These are phyloP conservation scores for Akanthomyces lecanii DNA, from an alignment of 2,329 filamentous ascomycete genomes.

Conservation along the genomic window DNA sequence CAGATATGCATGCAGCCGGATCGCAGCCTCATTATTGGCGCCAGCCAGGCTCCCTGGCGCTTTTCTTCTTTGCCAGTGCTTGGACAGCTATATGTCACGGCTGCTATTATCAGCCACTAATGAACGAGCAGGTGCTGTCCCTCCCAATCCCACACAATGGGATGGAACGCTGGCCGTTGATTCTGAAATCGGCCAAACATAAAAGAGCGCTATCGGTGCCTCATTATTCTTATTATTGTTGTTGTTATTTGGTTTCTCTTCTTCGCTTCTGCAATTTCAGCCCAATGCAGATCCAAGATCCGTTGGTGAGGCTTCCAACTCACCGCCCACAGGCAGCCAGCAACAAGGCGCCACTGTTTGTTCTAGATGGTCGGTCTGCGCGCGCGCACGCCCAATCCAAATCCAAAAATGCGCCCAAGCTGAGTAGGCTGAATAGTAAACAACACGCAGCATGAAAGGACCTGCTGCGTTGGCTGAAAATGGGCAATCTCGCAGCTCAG, in stretches of 20 bases:
- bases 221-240: too few species aligned
- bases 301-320: not conserved
- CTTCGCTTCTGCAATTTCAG: not conserved
- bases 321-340: not conserved
- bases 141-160: not conserved
- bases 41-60: too few species aligned
- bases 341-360: not conserved
- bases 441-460: not conserved
- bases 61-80: not conserved
- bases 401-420: not conserved
- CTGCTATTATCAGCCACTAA: not conserved
- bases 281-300: not conserved
- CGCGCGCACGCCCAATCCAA: not conserved
- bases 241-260: not conserved
- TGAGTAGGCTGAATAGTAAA: not conserved
- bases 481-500: not conserved
- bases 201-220: not conserved
- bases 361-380: not conserved
- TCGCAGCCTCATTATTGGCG: conserved; percentile 3
- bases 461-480: not conserved
- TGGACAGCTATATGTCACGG: not conserved
- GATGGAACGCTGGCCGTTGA: not conserved
- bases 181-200: not conserved
- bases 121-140: too few species aligned
- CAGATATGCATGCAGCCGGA: not conserved